A percentile compares a stretch with the other conserved stretches of the same genome.
Conservation (phyloP, 2,329 filamentous ascomycete species). For the Sclerotinia subarctica region DNA sequence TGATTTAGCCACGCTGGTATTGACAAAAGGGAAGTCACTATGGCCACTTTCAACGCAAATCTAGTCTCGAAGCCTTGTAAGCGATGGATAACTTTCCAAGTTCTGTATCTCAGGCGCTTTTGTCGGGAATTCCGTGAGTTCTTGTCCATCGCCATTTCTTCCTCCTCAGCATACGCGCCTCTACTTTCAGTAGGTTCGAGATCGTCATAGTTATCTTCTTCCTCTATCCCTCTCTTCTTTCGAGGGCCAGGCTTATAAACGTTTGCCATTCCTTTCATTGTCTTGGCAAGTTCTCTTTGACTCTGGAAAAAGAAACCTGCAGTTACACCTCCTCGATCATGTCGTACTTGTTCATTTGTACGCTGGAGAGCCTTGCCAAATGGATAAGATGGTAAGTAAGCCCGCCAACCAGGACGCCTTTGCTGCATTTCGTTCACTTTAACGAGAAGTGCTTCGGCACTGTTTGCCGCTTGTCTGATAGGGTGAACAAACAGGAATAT, state of each 20-base stretch:
- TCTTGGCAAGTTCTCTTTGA: conserved; percentile 35
- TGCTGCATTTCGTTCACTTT: conserved; percentile 50
- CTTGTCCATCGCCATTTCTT: conserved; percentile 42
- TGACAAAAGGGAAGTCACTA: conserved; percentile 50
- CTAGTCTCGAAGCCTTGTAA: conserved; percentile 56
- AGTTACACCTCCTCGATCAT: conserved; percentile 57
- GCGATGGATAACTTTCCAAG: conserved; percentile 51
- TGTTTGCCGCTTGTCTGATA: conserved; percentile 50
- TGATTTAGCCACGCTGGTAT: conserved; percentile 51
- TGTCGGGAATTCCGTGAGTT: conserved; percentile 40
- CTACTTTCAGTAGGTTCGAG: conserved; percentile 29
- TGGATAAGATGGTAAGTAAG: conserved; percentile 53
- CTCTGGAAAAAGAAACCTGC: conserved; percentile 47
- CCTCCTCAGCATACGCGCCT: conserved; percentile 39
- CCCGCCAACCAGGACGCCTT: conserved; percentile 41
- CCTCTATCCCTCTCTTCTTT: conserved; percentile 28
- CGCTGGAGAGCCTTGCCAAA: conserved; percentile 52
- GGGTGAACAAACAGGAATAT: conserved; percentile 55
- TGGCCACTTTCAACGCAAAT: conserved; percentile 55
- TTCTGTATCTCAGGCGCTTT: conserved; percentile 44
- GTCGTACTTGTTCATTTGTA: conserved; percentile 55
- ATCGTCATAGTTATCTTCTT: conserved; percentile 29
- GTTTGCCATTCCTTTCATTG: conserved; percentile 39
- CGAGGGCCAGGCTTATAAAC: conserved; percentile 38
- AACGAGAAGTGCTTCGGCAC: conserved; percentile 46